Evolutionary conservation across 2,329 filamentous ascomycete genomes (phyloP), one percentile per base, ranked within the genome.

Genomic region (Diplocarpon rosae): DNA sequence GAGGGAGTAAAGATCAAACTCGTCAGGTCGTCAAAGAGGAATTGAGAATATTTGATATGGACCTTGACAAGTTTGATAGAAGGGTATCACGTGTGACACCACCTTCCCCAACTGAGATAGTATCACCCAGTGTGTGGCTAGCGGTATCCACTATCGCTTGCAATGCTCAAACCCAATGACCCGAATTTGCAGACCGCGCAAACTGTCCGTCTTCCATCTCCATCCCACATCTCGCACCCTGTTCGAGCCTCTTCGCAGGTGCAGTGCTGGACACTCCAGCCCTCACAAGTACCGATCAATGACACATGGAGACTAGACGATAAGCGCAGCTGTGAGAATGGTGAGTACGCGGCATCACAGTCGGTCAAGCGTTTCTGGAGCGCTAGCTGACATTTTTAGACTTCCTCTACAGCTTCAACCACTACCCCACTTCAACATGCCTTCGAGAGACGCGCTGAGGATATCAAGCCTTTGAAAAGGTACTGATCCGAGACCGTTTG

Each of bases 391-490:
- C 47, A 32, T 6, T 17, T 24, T 11, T 15, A 62, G 60, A 54
- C 59, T 43, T 62, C 59, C 47, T 62, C 59, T 46, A 56, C 58
- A 44, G 59, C 83, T 56, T 85, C 84, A 49, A 83, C 81, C 43
- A 71, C 83, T 43, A 85, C 80, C 58, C 78, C 83, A 45, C 40
- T 51, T 5, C 54, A 56, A 41, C 56, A 59, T 50, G 68, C 75
- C 52, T 95, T 95, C 66, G 83, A 92, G 58, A 73, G 75, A 62
- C 85, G 85, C 61, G 79, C 93, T 46, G 83, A 89, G 56, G 83
- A 89, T 55, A 78, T 89, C 57, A 90, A 87, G 61, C 79, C 86
- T 39, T 84, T 85, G 29, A 98, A 96, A 68, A 86, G 80, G 92
- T 95, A 80, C 68, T 82, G n/a, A 32, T 75, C 39, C 46, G 29